Evolutionary conservation across 2,329 filamentous ascomycete species (phyloP), one percentile per base, ranked within the genome.

Genomic region (Sclerotinia minor): DNA sequence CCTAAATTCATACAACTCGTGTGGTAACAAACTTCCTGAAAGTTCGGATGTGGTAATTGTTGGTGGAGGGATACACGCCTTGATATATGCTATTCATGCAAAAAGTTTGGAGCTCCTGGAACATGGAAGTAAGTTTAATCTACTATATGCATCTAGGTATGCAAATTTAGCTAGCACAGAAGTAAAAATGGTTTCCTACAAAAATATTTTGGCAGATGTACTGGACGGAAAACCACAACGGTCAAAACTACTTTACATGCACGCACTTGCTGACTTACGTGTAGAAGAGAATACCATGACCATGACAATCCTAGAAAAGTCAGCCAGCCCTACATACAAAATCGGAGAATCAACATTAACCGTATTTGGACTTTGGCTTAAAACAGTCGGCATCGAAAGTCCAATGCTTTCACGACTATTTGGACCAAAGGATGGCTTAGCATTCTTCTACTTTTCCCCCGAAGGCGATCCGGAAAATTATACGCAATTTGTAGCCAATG

Each of bases 281-380:
- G 5, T 5, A 50, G 47, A 49, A 13, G 41, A 19, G n/a, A 54
- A 41, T n/a, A 5, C 49, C 5, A 49, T 64, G 55, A 60, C 24
- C 45, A 61, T 73, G 13, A 73, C 70, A 4, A 50, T 73, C 21
- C 24, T 75, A 5, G 74, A 75, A 38, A 74, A 73, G 52, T 69
- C 64, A n/a, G 9, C 21, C 24, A 64, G 59, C 4, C 73, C 73
- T 24, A 65, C 65, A 26, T 74, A 75, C 67, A 75, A 75, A 52
- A 75, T 75, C 35, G 73, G 74, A 50, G 74, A 75, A 61, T 72
- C 69, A 19, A 75, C 73, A 9, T 71, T 75, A 11, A 67, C 72
- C 15, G 52, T 69, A 8, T 75, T 75, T 50, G 69, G 67, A 21
- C 26, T 72, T 52, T 74, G 71, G 72, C 64, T 68, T 11, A 73